These are phyloP conservation scores for Colletotrichum phormii DNA, from an alignment of 2,329 filamentous ascomycete species.

Conservation along the genomic window DNA sequence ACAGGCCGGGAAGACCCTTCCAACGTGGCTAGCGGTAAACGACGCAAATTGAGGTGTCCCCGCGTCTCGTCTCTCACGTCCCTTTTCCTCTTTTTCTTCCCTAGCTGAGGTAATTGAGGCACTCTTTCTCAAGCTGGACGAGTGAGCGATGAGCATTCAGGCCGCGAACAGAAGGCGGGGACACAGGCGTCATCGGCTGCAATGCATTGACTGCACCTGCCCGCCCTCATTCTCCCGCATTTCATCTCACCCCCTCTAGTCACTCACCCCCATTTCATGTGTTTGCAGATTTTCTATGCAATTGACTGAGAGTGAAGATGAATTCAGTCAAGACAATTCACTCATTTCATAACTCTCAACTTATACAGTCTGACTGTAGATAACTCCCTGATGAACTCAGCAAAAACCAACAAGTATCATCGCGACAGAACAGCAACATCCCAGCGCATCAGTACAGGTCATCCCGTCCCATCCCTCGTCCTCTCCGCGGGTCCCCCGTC, in stretches of 20 bases:
- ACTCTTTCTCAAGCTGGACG: background rate
- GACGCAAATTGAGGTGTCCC: slow-evolving; percentile 17
- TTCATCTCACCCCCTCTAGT: background rate
- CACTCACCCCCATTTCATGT: background rate
- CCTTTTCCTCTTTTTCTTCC: background rate
- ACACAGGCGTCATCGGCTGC: slow-evolving; percentile 28
- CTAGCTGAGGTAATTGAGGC: background rate
- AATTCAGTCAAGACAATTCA: background rate
- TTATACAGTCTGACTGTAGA: background rate
- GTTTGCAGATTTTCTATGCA: background rate
- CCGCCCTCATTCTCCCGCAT: background rate
- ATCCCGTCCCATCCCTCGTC: slow-evolving; percentile 22
- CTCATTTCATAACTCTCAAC: background rate
- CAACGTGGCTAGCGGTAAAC: slow-evolving; percentile 30
- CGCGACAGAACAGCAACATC: background rate
- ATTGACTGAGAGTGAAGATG: background rate
- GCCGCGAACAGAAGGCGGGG: slow-evolving; percentile 8
- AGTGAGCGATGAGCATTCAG: background rate
- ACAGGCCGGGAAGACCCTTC: slow-evolving; percentile 29
- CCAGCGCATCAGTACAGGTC: background rate
- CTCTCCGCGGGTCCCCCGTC: background rate
- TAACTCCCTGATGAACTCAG: background rate
- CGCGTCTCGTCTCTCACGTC: slow-evolving; percentile 2
- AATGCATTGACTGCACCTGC: slow-evolving; percentile 23
- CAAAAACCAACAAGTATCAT: background rate